phyloP scores from a whole-genome alignment of 1,284 basidiomycete genomes.

The Irpex sp. region DNA sequence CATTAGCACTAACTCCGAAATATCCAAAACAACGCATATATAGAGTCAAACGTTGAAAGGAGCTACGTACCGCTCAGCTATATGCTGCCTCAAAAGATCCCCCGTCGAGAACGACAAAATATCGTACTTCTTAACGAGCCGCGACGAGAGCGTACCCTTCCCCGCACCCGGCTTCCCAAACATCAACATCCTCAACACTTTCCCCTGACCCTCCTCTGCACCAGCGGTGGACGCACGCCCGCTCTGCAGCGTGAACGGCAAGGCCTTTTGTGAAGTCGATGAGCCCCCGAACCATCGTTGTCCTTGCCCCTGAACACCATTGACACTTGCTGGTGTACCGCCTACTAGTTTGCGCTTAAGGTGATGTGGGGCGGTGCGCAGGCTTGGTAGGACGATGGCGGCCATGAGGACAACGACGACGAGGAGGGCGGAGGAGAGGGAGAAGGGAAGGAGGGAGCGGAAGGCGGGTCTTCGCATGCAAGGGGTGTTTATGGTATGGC shows the following conservation, averaged over 20 bases:
- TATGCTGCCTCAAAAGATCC: slow-evolving; percentile 78
- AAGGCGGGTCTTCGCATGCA: neutral
- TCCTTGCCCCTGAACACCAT: neutral
- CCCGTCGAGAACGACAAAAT: slow-evolving; percentile 76
- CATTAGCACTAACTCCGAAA: neutral
- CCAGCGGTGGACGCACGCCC: slow-evolving; percentile 31
- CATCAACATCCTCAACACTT: slow-evolving; percentile 70
- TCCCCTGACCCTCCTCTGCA: slow-evolving; percentile 29
- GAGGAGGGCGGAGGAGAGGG: slow-evolving; percentile 1
- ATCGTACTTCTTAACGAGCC: slow-evolving; percentile 75
- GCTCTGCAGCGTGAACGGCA: slow-evolving; percentile 50
- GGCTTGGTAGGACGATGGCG: slow-evolving; percentile 6
- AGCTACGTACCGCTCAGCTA: slow-evolving; percentile 61
- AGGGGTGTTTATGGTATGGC: neutral
- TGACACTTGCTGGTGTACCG: neutral
- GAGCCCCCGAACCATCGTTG: slow-evolving; percentile 36
- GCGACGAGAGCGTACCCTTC: slow-evolving; percentile 74
- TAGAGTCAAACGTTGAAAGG: neutral
- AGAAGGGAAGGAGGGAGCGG: neutral
- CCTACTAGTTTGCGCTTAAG: neutral
- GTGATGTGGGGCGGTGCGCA: slow-evolving; percentile 12
- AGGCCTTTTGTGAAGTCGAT: slow-evolving; percentile 37
- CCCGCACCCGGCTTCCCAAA: slow-evolving; percentile 81
- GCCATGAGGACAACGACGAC: slow-evolving; percentile 14
- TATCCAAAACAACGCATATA: neutral